Conservation (phyloP, 2,329 filamentous ascomycete genomes). For the Juglanconis sp. region DNA sequence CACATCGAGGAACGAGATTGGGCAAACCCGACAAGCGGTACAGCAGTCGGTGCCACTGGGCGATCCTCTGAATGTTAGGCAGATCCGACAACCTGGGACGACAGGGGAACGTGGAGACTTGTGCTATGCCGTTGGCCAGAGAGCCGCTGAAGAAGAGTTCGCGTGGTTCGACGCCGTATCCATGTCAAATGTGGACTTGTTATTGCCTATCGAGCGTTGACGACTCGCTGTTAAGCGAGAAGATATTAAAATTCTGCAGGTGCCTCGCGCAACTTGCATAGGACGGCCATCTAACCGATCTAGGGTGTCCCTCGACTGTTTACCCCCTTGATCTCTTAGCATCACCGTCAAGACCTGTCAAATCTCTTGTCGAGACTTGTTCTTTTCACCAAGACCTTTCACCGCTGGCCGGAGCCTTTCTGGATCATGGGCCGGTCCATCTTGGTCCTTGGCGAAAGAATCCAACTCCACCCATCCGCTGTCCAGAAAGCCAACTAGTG, state of each 20-base stretch:
- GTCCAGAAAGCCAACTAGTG: not conserved
- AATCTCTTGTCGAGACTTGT: not conserved
- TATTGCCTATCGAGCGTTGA: too few species aligned
- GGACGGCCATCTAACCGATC: not conserved
- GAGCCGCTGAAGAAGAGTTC: not conserved
- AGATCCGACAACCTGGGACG: constrained; percentile 13
- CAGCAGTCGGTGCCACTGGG: not conserved
- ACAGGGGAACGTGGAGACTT: constrained; percentile 8
- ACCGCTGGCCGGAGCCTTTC: not conserved
- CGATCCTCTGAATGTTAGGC: not conserved
- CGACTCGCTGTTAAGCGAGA: not conserved
- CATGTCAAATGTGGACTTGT: not conserved
- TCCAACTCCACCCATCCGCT: not conserved
- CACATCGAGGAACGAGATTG: not conserved
- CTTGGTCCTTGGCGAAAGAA: not conserved
- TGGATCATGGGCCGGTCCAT: not conserved
- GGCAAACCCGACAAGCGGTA: not conserved
- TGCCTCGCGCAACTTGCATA: not conserved
- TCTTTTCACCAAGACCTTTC: not conserved
- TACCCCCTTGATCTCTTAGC: not conserved
- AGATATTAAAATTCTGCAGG: not conserved
- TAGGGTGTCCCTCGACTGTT: not conserved
- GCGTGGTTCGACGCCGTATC: not conserved
- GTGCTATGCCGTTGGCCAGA: not conserved
- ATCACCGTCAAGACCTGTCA: not conserved